Conservation (phyloP, 83 land plant genomes). For the Diphasiastrum complanatum region DNA sequence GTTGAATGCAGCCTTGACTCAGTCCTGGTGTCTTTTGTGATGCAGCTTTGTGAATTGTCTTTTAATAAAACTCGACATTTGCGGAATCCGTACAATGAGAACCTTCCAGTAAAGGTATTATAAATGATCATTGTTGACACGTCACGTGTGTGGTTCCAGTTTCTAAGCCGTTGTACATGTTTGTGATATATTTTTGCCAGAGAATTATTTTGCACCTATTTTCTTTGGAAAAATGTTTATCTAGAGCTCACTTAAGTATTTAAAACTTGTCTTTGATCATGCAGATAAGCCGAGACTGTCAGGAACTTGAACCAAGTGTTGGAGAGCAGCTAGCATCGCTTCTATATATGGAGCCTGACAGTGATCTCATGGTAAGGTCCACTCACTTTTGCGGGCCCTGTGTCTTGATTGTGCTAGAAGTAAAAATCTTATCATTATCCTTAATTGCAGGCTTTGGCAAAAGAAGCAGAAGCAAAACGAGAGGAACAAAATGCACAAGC, state of each 20-base stretch:
- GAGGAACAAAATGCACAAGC: slow-evolving; percentile 84
- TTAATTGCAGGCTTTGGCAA: slow-evolving; percentile 50
- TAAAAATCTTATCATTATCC: background rate
- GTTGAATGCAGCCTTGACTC: too few relatives aligned
- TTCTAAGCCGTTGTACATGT: background rate
- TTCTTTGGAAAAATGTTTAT: background rate
- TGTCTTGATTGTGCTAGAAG: background rate
- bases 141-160: background rate
- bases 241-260: background rate
- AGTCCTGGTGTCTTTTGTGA: slow-evolving; percentile 2
- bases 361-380: slow-evolving; percentile 80
- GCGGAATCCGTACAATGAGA: slow-evolving; percentile 19
- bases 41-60: slow-evolving; percentile 15
- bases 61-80: slow-evolving; percentile 15
- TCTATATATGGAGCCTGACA: slow-evolving; percentile 17
- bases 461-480: slow-evolving; percentile 76
- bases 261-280: slow-evolving; percentile 7
- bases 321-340: slow-evolving; percentile 9
- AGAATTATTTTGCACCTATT: background rate
- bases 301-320: slow-evolving; percentile 10
- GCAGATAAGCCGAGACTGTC: slow-evolving; percentile 16
- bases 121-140: background rate
- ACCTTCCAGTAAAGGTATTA: slow-evolving; percentile 19
- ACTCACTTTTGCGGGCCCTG: background rate
- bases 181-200: background rate